These are phyloP conservation scores for Penicillium arizonense DNA, from an alignment of 495 filamentous ascomycete genomes.

Conservation along the genomic window DNA sequence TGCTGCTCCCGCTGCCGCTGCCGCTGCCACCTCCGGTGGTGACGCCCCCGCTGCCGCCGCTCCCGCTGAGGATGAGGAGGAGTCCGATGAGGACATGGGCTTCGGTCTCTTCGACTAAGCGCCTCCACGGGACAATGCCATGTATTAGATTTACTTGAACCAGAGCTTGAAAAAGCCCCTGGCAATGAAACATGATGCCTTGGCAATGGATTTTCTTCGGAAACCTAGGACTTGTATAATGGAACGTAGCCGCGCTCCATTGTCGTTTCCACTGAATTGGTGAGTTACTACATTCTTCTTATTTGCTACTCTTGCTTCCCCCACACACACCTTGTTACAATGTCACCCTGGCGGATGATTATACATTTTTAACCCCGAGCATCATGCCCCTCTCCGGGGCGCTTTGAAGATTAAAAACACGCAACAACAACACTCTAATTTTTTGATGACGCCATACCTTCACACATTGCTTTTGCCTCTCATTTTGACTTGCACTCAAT, in stretches of 20 bases:
- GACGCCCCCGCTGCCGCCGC: slow-evolving; percentile 52
- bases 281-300: slow-evolving; percentile 22
- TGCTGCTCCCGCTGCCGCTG: slow-evolving; percentile 67
- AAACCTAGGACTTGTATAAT: slow-evolving; percentile 28
- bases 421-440: slow-evolving; percentile 65
- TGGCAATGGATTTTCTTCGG: slow-evolving; percentile 25
- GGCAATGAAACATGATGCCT: slow-evolving; percentile 33
- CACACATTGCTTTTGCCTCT: slow-evolving; percentile 14
- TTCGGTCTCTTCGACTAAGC: slow-evolving; percentile 60
- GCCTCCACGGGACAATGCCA: slow-evolving; percentile 33
- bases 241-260: slow-evolving; percentile 43
- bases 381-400: slow-evolving; percentile 26
- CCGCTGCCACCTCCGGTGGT: slow-evolving; percentile 44
- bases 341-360: slow-evolving; percentile 47
- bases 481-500: slow-evolving; percentile 1
- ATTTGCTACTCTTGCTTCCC: slow-evolving; percentile 5
- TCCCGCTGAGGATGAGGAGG: slow-evolving; percentile 50
- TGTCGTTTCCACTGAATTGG: slow-evolving; percentile 25
- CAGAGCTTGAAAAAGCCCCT: slow-evolving; percentile 22
- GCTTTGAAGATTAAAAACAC: slow-evolving; percentile 50
- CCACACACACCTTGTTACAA: neutral
- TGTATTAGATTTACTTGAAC: slow-evolving; percentile 44
- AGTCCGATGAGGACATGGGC: slow-evolving; percentile 53
- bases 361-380: slow-evolving; percentile 60
- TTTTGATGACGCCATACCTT: slow-evolving; percentile 54